Percentiles rank a stretch among this genome's conserved stretches.
These are phyloP conservation scores for Neonectria coccinea DNA, from an alignment of 2,329 filamentous ascomycete species.

Conservation along the genomic window DNA sequence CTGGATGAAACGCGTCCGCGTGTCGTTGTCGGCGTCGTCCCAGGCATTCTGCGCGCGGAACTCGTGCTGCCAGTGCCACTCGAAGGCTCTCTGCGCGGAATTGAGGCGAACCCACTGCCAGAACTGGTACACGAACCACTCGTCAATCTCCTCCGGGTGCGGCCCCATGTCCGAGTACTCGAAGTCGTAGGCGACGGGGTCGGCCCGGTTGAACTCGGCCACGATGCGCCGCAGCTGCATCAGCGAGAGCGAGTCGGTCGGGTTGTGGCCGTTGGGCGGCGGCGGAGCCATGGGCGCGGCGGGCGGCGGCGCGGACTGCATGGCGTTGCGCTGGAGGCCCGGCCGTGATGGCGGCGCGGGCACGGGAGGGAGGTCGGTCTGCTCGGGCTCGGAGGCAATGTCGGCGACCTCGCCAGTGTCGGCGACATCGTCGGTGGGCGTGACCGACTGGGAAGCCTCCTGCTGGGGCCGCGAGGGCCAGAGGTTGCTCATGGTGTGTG, in stretches of 20 bases:
- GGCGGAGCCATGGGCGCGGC: conserved; percentile 47
- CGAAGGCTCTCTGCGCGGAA: conserved; percentile 80
- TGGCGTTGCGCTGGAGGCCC: conserved; percentile 46
- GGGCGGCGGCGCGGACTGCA: conserved; percentile 41
- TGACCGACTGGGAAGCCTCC: conserved; percentile 46
- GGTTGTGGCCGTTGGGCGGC: conserved; percentile 48
- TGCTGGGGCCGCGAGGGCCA: conserved; percentile 55
- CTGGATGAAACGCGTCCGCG: conserved; percentile 68
- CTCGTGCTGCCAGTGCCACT: conserved; percentile 77
- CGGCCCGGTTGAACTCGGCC: conserved; percentile 76
- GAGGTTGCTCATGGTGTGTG: conserved; percentile 60
- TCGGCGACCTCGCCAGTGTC: conserved; percentile 55
- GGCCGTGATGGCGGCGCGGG: conserved; percentile 47
- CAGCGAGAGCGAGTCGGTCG: conserved; percentile 78
- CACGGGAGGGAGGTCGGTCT: conserved; percentile 52
- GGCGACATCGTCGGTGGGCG: conserved; percentile 53
- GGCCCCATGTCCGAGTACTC: conserved; percentile 78
- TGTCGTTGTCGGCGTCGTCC: conserved; percentile 71
- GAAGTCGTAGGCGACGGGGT: conserved; percentile 86
- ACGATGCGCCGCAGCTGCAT: conserved; percentile 80
- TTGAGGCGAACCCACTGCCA: conserved; percentile 85
- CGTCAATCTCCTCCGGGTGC: conserved; percentile 90
- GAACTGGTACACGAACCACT: conserved; percentile 96
- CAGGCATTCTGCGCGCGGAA: conserved; percentile 62
- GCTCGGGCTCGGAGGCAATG: conserved; percentile 51